A percentile compares a stretch with the other conserved stretches of the same genome.
phyloP scores from a whole-genome alignment of 2,329 filamentous ascomycete species.

The Ophiocordyceps camponoti-rufipedis region DNA sequence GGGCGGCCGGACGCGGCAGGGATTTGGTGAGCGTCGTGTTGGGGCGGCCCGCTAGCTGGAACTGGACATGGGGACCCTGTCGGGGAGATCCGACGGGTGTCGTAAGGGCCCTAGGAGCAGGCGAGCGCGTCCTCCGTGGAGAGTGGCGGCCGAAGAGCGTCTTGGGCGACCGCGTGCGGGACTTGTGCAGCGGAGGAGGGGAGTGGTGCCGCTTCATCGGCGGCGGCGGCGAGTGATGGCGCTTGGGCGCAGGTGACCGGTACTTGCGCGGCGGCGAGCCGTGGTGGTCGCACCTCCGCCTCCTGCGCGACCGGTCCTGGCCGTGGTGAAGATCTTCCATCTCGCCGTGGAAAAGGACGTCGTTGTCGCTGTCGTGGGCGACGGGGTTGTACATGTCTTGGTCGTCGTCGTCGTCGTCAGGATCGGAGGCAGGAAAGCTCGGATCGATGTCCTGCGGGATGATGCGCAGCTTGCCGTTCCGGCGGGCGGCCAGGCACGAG shows the following conservation, averaged over 20 bases:
- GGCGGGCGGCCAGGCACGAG: slow-evolving; percentile 63
- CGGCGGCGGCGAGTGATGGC: not conserved
- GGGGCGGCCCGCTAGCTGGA: slow-evolving; percentile 34
- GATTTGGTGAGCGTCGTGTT: slow-evolving; percentile 67
- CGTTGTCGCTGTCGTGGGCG: slow-evolving; percentile 47
- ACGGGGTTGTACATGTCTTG: slow-evolving; percentile 35
- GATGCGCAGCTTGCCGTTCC: slow-evolving; percentile 60
- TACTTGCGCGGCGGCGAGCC: slow-evolving; percentile 14
- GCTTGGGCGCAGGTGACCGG: slow-evolving; percentile 19
- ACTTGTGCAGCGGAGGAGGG: not conserved
- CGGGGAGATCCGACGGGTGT: slow-evolving; percentile 21
- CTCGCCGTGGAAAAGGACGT: slow-evolving; percentile 52
- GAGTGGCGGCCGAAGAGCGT: slow-evolving; percentile 8
- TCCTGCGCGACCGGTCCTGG: slow-evolving; percentile 27
- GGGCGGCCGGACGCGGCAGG: slow-evolving; percentile 59
- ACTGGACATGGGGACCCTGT: slow-evolving; percentile 17
- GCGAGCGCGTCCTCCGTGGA: slow-evolving; percentile 1
- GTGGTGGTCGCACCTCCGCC: slow-evolving; percentile 26
- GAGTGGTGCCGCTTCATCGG: not conserved
- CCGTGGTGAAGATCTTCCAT: slow-evolving; percentile 49
- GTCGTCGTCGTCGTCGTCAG: slow-evolving; percentile 71
- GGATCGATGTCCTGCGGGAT: slow-evolving; percentile 97
- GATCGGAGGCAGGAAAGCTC: slow-evolving; percentile 88
- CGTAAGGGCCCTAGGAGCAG: slow-evolving; percentile 6
- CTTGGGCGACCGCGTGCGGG: not conserved